phyloP scores from a whole-genome alignment of 768 basidiomycete genomes.

The Tricholomella constricta region DNA sequence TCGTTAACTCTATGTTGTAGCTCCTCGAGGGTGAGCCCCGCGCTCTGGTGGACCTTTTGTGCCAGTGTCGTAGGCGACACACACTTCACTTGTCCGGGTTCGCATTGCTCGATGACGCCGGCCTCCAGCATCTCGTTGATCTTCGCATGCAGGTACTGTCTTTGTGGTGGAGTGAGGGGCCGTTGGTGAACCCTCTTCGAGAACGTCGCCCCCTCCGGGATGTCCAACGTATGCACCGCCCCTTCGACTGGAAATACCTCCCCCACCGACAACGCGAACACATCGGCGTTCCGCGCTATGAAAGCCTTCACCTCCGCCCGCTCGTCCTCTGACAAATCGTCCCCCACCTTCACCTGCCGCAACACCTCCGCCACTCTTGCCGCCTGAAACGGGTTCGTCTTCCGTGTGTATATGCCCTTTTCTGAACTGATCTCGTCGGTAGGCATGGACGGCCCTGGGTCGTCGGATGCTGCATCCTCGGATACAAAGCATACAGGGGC shows the following conservation, averaged over 20 bases:
- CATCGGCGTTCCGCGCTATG: background rate
- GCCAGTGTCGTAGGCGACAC: constrained; percentile 34
- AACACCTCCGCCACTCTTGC: constrained; percentile 23
- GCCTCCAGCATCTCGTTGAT: constrained; percentile 37
- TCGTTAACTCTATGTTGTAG: constrained; percentile 34
- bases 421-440: background rate
- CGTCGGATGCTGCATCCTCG: too few species aligned
- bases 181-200: background rate
- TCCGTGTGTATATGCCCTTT: background rate
- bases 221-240: constrained; percentile 34
- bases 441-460: background rate
- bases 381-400: constrained; percentile 15
- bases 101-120: constrained; percentile 31
- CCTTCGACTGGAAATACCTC: constrained; percentile 24
- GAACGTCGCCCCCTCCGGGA: constrained; percentile 29
- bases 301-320: background rate
- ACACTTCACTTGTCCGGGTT: constrained; percentile 15
- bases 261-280: background rate
- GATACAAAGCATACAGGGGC: too few species aligned
- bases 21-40: constrained; percentile 27
- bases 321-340: constrained; percentile 15
- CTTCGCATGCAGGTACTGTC: constrained; percentile 25
- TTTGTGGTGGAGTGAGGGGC: constrained; percentile 30
- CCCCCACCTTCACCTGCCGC: constrained; percentile 25
- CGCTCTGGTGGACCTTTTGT: constrained; percentile 34